Conservation (phyloP, 1,139 yeast genomes). For the Taiozyma sp. region DNA sequence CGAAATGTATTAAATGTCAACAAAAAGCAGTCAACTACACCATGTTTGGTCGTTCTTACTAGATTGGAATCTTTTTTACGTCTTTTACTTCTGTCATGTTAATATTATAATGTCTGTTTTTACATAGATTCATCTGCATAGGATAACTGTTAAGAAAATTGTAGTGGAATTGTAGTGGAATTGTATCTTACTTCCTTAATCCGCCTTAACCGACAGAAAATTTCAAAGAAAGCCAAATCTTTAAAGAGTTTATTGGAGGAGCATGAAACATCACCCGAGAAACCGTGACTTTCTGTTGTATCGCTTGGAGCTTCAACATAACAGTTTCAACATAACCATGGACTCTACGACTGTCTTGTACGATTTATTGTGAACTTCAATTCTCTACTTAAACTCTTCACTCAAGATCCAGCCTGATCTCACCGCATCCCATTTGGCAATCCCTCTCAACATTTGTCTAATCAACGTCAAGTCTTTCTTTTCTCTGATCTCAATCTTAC, state of each 20-base stretch:
- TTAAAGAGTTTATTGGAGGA: too few species aligned
- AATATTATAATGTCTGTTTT: background rate
- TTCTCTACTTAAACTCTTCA: constrained; percentile 38
- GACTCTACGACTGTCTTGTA: too few species aligned
- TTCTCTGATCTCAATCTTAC: constrained; percentile 43
- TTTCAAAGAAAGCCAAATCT: too few species aligned
- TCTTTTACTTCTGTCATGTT: background rate
- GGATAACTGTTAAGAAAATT: background rate
- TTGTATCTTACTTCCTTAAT: too few species aligned
- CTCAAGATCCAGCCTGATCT: constrained; percentile 64
- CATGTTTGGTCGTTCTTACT: constrained; percentile 96
- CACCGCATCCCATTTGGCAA: constrained; percentile 62
- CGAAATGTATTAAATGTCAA: constrained; percentile 85
- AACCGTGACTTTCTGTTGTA: too few species aligned
- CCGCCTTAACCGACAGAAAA: too few species aligned
- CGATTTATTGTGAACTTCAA: background rate
- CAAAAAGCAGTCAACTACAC: constrained; percentile 73
- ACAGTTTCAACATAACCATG: too few species aligned
- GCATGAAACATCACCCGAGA: too few species aligned
- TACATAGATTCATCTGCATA: background rate
- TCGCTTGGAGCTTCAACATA: too few species aligned
- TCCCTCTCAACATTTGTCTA: constrained; percentile 62
- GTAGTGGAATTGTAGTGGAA: background rate
- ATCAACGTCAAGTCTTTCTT: constrained; percentile 58
- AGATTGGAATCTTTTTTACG: constrained; percentile 11